Evolutionary conservation across 2,329 filamentous ascomycete species (phyloP), one percentile per base, ranked within the genome.

Genomic region (Elsinoe australis): DNA sequence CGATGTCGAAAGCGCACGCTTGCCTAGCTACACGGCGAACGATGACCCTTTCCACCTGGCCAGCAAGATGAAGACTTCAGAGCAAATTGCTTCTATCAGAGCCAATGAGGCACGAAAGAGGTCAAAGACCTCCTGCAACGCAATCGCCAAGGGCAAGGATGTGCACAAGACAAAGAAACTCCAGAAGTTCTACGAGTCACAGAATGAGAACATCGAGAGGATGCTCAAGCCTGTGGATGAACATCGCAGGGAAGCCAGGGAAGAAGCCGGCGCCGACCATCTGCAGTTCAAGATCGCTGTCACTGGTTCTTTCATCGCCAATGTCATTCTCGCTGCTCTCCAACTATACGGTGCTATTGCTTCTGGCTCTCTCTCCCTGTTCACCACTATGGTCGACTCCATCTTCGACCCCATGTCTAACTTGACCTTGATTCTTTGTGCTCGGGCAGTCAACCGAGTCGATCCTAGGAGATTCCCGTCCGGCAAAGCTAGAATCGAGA

Each of bases 311-410:
- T 87, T 95, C 57, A 78, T 70, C 1, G 90, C 89, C 51, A 96
- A 96, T 59, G 65, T 95, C 49, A 53, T 85, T 21, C 75, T 98
- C 4, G 80, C 89, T 0, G 74, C 74, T 3, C 73, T 98, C 14
- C 92, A 98, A 67, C 71, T 95, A 29, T 98, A 94, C 63, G 92
- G 83, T 34, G 92, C 92, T 52, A 77, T 87, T 36, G 79, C 85
- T 0, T 95, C 89, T 0, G 81, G 84, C 38, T 95, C 88, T n/a
- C 76, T 96, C 28, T 95, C 90, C 4, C 80, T 98, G 38, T 95
- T 96, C 70, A 95, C 92, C 12, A 98, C 90, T 54, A 94, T 94
- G 85, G 90, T 89, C 12, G 92, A 98, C 66, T 82, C 89, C 45
- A 75, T 96, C 55, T 96, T 96, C 68, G 92, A 96, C 62, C 92